Percentiles rank a stretch among this genome's conserved stretches.
Conservation (phyloP, 2,329 filamentous ascomycete species). For the Phyllosticta ampelicida region DNA sequence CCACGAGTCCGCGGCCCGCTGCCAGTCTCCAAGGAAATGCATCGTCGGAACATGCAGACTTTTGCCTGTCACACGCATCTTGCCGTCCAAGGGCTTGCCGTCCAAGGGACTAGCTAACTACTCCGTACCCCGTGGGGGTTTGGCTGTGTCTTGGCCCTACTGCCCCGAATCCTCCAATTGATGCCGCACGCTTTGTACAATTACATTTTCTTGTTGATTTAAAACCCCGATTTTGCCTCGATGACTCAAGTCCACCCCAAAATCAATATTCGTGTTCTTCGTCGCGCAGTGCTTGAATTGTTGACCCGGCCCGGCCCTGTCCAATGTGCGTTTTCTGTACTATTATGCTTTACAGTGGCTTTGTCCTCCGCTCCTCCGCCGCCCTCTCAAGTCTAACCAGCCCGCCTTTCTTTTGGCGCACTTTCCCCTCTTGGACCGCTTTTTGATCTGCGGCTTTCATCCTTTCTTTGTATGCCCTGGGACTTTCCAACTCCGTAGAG, state of each 20-base stretch:
- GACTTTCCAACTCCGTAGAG: constrained; percentile 55
- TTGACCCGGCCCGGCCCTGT: background rate
- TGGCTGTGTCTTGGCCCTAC: background rate
- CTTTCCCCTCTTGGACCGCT: constrained; percentile 19
- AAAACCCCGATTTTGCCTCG: background rate
- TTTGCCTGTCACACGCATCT: background rate
- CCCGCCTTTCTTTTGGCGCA: background rate
- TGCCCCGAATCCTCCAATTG: background rate
- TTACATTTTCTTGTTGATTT: background rate
- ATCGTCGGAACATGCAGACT: background rate
- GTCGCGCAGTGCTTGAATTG: background rate
- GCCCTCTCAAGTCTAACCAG: background rate
- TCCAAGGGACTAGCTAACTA: no score
- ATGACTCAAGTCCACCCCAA: background rate
- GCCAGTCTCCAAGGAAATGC: background rate
- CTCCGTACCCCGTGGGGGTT: background rate
- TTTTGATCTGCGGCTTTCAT: constrained; percentile 34
- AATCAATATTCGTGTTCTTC: background rate
- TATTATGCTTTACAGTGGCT: background rate
- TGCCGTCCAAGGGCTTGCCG: background rate
- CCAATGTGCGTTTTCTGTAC: background rate
- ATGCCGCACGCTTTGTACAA: background rate
- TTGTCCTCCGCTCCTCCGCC: background rate
- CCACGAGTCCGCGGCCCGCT: background rate
- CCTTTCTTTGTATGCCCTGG: constrained; percentile 71